phyloP scores from a whole-genome alignment of 108 stramenopile species.

The Aureococcus anophagefferens region DNA sequence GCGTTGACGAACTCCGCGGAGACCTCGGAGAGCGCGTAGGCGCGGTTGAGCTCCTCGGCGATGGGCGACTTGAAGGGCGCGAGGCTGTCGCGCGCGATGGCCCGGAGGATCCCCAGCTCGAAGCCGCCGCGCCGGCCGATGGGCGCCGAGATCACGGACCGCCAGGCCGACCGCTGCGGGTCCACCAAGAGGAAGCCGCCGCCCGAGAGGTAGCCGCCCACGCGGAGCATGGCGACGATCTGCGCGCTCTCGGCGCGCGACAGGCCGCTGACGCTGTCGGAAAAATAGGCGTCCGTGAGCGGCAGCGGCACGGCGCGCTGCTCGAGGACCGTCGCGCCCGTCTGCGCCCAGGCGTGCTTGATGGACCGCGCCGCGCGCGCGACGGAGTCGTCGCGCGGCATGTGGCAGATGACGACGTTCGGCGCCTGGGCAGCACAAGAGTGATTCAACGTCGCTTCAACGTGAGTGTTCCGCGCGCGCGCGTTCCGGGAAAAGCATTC shows the following conservation, averaged over 20 bases:
- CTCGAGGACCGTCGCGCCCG: not conserved
- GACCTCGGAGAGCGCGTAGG: not conserved
- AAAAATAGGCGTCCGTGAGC: not conserved
- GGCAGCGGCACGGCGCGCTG: not conserved
- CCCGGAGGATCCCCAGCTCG: not conserved
- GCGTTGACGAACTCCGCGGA: not conserved
- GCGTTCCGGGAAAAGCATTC: too few species aligned
- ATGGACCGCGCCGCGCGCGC: not conserved
- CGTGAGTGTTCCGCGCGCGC: too few species aligned
- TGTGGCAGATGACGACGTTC: not conserved
- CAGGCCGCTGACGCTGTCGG: not conserved
- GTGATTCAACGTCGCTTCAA: too few species aligned
- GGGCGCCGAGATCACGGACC: not conserved
- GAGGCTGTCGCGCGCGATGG: not conserved
- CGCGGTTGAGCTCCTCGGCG: not conserved
- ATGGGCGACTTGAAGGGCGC: not conserved
- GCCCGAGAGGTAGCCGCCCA: not conserved
- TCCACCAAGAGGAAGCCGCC: not conserved
- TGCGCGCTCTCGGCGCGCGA: not conserved
- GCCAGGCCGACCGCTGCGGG: not conserved
- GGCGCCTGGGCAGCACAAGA: too few species aligned
- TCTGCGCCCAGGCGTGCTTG: not conserved
- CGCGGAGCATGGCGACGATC: not conserved
- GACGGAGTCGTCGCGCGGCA: not conserved
- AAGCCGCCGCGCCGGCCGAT: not conserved